Conservation (phyloP, 164 flowering plant genomes). For the Liriodendron chinense region DNA sequence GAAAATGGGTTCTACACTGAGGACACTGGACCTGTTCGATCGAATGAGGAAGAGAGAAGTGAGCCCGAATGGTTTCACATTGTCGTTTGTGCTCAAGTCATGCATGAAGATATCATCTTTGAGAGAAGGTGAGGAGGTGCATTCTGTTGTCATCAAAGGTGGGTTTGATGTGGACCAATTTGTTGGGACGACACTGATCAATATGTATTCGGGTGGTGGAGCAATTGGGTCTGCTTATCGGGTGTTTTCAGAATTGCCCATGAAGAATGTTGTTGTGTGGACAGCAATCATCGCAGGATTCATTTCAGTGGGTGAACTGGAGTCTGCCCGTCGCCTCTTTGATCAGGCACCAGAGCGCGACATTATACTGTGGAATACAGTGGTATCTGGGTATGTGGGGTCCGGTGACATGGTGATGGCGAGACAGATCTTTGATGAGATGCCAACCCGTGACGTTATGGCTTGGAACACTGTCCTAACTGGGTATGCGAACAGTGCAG, state of each 20-base stretch:
- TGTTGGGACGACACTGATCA: constrained; percentile 60
- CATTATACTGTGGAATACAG: constrained; percentile 59
- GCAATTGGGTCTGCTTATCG: constrained; percentile 34
- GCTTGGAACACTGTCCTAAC: constrained; percentile 57
- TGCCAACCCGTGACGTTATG: constrained; percentile 58
- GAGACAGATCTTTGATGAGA: constrained; percentile 40
- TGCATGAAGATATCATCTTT: constrained; percentile 38
- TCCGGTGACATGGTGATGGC: constrained; percentile 49
- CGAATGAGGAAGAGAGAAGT: constrained; percentile 41
- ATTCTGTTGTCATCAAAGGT: constrained; percentile 41
- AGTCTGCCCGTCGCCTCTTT: constrained; percentile 49
- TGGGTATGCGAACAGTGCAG: constrained; percentile 47
- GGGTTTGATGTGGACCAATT: constrained; percentile 50
- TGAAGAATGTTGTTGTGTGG: constrained; percentile 64
- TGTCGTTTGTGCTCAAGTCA: constrained; percentile 57
- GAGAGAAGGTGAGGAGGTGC: constrained; percentile 48
- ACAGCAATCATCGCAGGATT: constrained; percentile 56
- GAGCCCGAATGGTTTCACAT: constrained; percentile 49
- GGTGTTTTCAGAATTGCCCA: constrained; percentile 55
- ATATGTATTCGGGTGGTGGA: constrained; percentile 46
- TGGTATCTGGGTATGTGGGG: constrained; percentile 56
- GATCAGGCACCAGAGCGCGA: constrained; percentile 59
- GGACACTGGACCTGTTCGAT: constrained; percentile 36
- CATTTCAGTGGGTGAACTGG: constrained; percentile 35
- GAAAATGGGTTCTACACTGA: constrained; percentile 32